Evolutionary conservation across 2,329 filamentous ascomycete genomes (phyloP).

Genomic region (Pseudogymnoascus pannorum): DNA sequence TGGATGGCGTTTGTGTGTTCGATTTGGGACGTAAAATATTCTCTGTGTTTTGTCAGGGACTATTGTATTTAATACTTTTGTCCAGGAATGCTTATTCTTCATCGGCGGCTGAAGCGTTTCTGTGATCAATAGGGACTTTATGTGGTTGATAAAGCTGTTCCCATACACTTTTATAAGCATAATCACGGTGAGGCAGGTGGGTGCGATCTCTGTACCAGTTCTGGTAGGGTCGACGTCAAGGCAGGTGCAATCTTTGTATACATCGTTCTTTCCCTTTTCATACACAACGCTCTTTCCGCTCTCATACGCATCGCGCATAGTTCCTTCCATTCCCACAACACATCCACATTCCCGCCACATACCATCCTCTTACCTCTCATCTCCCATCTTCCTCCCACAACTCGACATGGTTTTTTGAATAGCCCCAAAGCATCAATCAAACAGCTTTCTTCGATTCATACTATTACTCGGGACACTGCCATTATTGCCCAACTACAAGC

Average conservation of each 20-base stretch:
- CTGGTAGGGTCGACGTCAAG: neutral
- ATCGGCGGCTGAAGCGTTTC: neutral
- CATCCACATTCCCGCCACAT: neutral
- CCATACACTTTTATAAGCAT: neutral
- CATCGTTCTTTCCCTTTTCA: neutral
- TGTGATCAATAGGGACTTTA: neutral
- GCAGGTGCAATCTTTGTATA: neutral
- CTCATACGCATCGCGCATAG: neutral
- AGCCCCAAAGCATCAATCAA: neutral
- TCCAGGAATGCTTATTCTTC: neutral
- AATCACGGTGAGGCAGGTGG: neutral
- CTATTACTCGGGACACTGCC: neutral
- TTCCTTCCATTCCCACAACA: neutral
- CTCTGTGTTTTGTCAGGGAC: slow-evolving; percentile 2
- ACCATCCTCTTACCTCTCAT: no score
- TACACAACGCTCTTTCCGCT: neutral
- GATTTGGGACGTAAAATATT: neutral
- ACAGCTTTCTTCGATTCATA: neutral
- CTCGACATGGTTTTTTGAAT: neutral
- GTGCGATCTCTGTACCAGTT: neutral
- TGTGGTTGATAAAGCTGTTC: neutral
- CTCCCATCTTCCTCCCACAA: neutral
- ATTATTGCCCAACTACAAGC: neutral
- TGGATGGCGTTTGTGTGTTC: slow-evolving; percentile 1
- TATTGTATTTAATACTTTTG: slow-evolving; percentile 7